These are phyloP conservation scores for Solanum raphanifolium DNA, from an alignment of 257 asterid genomes.

Conservation along the genomic window DNA sequence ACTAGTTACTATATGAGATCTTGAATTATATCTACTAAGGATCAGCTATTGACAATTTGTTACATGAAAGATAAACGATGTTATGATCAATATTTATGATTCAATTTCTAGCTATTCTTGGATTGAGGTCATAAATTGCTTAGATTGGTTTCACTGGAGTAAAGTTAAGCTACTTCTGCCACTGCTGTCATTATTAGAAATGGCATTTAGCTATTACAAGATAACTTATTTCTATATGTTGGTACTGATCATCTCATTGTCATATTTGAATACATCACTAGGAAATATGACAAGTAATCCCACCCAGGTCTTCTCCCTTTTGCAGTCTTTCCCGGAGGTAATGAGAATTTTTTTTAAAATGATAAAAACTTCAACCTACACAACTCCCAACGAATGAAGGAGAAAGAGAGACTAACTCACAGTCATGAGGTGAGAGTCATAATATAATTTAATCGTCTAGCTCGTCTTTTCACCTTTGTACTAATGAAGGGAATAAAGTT, in stretches of 20 bases:
- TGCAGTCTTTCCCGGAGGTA: not conserved
- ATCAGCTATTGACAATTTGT: not conserved
- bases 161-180: not conserved
- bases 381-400: not conserved
- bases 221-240: not conserved
- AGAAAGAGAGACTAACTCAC: not conserved
- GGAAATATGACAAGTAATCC: not conserved
- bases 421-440: not conserved
- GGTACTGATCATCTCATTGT: not conserved
- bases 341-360: not conserved
- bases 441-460: not conserved
- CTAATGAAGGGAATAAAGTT: not conserved
- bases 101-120: not conserved
- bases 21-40: not conserved
- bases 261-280: not conserved
- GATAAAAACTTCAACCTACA: not conserved
- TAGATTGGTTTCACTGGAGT: not conserved
- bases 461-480: not conserved
- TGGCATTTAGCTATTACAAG: not conserved
- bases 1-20: not conserved
- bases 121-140: not conserved
- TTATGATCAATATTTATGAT: not conserved
- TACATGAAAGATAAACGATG: not conserved
- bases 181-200: not conserved
- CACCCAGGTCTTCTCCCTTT: not conserved